phyloP scores from a whole-genome alignment of 495 filamentous ascomycete genomes.

The Mycothermus thermophilus region DNA sequence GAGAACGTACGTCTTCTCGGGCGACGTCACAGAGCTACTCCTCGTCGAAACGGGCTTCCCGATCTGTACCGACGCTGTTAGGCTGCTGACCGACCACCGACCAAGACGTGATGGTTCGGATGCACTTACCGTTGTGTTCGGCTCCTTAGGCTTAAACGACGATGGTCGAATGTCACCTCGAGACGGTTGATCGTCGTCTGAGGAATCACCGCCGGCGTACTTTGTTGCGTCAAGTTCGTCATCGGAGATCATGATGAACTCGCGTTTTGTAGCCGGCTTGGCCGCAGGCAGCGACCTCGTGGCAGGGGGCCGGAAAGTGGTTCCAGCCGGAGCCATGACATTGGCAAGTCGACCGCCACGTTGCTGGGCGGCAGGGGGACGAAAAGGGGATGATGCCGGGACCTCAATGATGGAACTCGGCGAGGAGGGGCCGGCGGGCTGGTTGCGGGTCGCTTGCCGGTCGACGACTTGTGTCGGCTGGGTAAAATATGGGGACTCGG shows the following conservation, averaged over 20 bases:
- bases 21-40: conserved; percentile 14
- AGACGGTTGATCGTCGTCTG: conserved; percentile 25
- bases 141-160: conserved; percentile 35
- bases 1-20: conserved; percentile 5
- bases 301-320: conserved; percentile 45
- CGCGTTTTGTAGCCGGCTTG: conserved; percentile 10
- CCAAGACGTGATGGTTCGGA: too few relatives aligned
- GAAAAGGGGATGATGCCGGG: conserved; percentile 64
- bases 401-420: conserved; percentile 57
- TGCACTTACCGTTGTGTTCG: not conserved
- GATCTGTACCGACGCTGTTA: too few relatives aligned
- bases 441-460: conserved; percentile 6
- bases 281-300: conserved; percentile 4
- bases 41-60: too few relatives aligned
- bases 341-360: conserved; percentile 33
- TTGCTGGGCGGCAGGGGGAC: conserved; percentile 12
- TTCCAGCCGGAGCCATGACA: conserved; percentile 67
- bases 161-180: conserved; percentile 59
- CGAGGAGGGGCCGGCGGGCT: conserved; percentile 22
- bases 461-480: conserved; percentile 58
- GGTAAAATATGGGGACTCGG: conserved; percentile 30
- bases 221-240: conserved; percentile 27
- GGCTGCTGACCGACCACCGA: too few relatives aligned
- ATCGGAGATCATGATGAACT: conserved; percentile 30
- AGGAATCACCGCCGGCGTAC: conserved; percentile 24